phyloP scores from a whole-genome alignment of 768 basidiomycete genomes.

The Termitomyces sp. region DNA sequence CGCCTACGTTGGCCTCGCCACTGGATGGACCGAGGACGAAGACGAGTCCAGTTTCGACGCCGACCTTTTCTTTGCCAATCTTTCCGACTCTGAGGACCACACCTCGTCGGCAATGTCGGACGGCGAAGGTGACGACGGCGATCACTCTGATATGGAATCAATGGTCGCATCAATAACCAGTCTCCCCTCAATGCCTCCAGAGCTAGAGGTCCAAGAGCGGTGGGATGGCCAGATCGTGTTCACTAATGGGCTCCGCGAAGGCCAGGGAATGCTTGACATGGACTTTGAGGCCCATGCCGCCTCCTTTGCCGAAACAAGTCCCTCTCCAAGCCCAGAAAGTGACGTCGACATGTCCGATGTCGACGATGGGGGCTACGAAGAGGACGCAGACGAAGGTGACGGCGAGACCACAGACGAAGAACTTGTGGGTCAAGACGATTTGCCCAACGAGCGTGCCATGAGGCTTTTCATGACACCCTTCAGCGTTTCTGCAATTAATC shows the following conservation, averaged over 20 bases:
- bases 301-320: constrained; percentile 42
- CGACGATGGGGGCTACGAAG: constrained; percentile 41
- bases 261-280: constrained; percentile 54
- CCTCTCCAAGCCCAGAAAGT: constrained; percentile 43
- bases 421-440: constrained; percentile 66
- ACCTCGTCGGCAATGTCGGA: constrained; percentile 17
- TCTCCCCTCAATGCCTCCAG: constrained; percentile 27
- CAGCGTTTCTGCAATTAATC: constrained; percentile 62
- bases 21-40: constrained; percentile 70
- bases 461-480: constrained; percentile 61
- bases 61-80: constrained; percentile 77
- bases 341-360: constrained; percentile 44
- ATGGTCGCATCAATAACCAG: constrained; percentile 23
- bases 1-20: constrained; percentile 58
- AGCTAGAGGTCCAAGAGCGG: constrained; percentile 64
- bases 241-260: constrained; percentile 56
- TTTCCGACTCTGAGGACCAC: constrained; percentile 50
- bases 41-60: constrained; percentile 80
- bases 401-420: constrained; percentile 84
- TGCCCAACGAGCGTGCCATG: constrained; percentile 75
- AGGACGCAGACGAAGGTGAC: constrained; percentile 47
- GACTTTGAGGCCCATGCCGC: constrained; percentile 65
- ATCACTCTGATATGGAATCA: constrained; percentile 37
- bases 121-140: constrained; percentile 35
- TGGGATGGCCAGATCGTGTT: constrained; percentile 77